Base-by-base conservation (phyloP, 176 grass and related monocot species). In the Zoysia pacifica region DNA sequence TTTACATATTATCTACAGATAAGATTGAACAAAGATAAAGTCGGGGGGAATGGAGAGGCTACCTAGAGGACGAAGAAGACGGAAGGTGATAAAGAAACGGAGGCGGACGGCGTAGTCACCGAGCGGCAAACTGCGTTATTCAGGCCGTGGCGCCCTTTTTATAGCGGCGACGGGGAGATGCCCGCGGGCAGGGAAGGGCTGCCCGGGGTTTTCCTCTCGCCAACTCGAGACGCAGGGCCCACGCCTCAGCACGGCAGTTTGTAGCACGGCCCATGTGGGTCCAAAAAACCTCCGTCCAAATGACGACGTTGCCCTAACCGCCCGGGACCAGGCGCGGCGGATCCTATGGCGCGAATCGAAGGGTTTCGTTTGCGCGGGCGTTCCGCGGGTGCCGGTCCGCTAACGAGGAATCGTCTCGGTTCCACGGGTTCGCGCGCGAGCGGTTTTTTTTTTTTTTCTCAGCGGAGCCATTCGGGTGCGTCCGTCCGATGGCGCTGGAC, bases 71-170 rank as follows among this genome's bases (percentile, higher is more conserved):
- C 1, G 16, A 18, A 73, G 49, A 50, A 20, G 69, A 38, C 12
- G 49, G 49, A 9, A 51, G 70, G 20, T 69, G 15, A 15, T 47
- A 48, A 9, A 43, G 38, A 3, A 4, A 2, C 51, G 13, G 11
- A 1, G 12, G 19, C 55, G 55, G 3, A 11, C 1, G 3, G 44
- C 51, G 16, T 39, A 2, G 60, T 13, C 20, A 48, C 62, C 14
- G 28, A 71, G 84, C 16, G 73, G 87, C 84, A 90, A 93, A 93
- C 91, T 90, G 81, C 67, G 41, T 74, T 10, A 11, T 1, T 6
- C 54, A 0, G 6, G 13, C 1, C 67, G 46, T 52, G 61, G 72
- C 20, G 39, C 51, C 49, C 28, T 0, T 69, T 87, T 87, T 90
- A 93, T 90, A 87, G 2, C 68, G 38, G 35, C 15, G 5, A 2